These are phyloP conservation scores for Arctostaphylos glauca DNA, from an alignment of 148 eudicot genomes.

Conservation along the genomic window DNA sequence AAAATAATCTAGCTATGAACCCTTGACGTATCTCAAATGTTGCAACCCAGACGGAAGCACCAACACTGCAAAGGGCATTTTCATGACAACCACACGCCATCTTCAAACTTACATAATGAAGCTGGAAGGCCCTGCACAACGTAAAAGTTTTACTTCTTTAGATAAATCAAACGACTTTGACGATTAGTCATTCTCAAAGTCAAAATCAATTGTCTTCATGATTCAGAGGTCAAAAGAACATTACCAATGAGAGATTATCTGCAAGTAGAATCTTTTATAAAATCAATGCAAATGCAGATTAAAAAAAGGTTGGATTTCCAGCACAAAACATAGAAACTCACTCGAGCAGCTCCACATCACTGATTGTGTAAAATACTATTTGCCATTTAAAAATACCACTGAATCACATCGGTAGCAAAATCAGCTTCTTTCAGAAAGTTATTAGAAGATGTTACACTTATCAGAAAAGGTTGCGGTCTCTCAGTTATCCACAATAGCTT, in stretches of 20 bases:
- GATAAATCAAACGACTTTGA: not conserved
- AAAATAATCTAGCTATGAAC: not conserved
- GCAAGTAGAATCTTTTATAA: not conserved
- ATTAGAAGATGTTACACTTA: not conserved
- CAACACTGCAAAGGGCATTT: not conserved
- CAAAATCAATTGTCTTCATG: not conserved
- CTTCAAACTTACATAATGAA: not conserved
- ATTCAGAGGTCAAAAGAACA: conserved; percentile 2
- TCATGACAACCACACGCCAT: not conserved
- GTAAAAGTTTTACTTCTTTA: not conserved
- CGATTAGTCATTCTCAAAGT: too few relatives aligned
- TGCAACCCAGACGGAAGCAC: not conserved
- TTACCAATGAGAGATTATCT: too few relatives aligned
- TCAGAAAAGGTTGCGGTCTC: not conserved
- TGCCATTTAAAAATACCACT: not conserved
- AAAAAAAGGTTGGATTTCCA: not conserved
- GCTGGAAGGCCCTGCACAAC: conserved; percentile 18
- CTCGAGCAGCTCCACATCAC: not conserved
- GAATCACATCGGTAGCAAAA: too few relatives aligned
- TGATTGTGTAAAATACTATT: not conserved
- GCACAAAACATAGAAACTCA: not conserved
- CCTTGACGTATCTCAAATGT: not conserved
- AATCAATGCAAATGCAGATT: not conserved
- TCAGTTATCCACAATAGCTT: not conserved
- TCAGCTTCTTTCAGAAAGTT: not conserved